phyloP scores from a whole-genome alignment of 768 basidiomycete genomes.

The Russula abietina region DNA sequence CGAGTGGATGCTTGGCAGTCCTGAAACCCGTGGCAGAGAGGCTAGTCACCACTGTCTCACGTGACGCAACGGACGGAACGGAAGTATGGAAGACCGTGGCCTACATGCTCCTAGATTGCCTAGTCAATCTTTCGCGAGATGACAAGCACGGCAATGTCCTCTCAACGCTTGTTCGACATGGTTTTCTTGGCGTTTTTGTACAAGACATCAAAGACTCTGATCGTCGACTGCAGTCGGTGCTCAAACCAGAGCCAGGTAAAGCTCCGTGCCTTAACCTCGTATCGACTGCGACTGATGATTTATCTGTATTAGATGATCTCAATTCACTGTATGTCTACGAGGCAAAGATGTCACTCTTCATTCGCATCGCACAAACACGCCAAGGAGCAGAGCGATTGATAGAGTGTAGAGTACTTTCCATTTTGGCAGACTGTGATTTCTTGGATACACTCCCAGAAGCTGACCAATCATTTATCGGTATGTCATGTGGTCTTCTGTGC shows the following conservation, averaged over 20 bases:
- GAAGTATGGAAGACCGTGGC: constrained; percentile 98
- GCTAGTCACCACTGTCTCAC: constrained; percentile 62
- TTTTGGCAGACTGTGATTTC: constrained; percentile 80
- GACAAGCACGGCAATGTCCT: constrained; percentile 66
- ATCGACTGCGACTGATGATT: neutral
- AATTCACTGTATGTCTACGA: constrained; percentile 93
- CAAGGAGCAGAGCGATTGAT: constrained; percentile 80
- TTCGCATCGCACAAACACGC: constrained; percentile 76
- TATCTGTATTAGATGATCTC: constrained; percentile 58
- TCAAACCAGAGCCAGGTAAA: constrained; percentile 86
- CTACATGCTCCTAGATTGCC: constrained; percentile 81
- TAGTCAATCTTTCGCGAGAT: constrained; percentile 61
- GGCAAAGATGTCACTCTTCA: constrained; percentile 85
- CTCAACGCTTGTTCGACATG: constrained; percentile 57
- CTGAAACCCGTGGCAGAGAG: constrained; percentile 68
- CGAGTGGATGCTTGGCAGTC: constrained; percentile 53
- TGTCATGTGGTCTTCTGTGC: constrained; percentile 21
- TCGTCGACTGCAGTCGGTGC: constrained; percentile 58
- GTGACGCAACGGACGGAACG: constrained; percentile 92
- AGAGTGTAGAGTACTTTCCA: constrained; percentile 67
- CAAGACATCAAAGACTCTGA: constrained; percentile 81
- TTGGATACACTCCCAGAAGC: constrained; percentile 79
- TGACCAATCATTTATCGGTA: constrained; percentile 79
- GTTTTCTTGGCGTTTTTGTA: constrained; percentile 77
- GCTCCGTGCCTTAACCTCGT: neutral